Base-by-base conservation (phyloP, 1,139 yeast species). In the Geotrichum fermentans region DNA sequence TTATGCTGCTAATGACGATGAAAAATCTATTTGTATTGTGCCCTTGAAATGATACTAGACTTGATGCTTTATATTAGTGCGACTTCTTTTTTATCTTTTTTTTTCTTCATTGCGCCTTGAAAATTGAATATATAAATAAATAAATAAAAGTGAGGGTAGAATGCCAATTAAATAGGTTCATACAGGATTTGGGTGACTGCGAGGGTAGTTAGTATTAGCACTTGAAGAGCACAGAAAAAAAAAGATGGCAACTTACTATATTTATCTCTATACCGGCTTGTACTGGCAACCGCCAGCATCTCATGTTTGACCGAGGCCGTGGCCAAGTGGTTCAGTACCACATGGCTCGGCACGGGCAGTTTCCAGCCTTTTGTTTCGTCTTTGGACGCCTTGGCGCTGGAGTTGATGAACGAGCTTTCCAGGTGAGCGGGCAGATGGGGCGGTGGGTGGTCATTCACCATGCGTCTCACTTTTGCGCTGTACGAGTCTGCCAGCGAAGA, bases 341-440 rank as follows among this genome's bases (percentile, higher is more conserved):
- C 98, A 68, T 92, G 98, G 64, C 90, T 92, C 2, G 98, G 97
- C 48, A 89, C 85, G 13, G 94, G 87, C 57, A 88, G 71, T 6
- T 24, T 24, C 28, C 28, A 24, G 8, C 28, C 28, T 24, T 24
- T 24, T 33, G 94, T 95, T 55, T 70, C 72, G 54, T 72, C 76
- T 60, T 77, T 78, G 17, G 42, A 42, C 40, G 72, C 72, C 45
- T 69, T 71, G 45, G 79, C 76, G 62, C 79, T 82, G 57, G 90
- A 83, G 70, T 92, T 92, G 57, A 92, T 73, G 54, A 92, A 83
- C 40, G 92, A 97, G 59, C 89, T 86, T 65, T 92, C 96, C 55
- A 92, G 73, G 64, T 90, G 97, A 6, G 97, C 97, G 5, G 98
- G 98, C 38, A 92, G 73, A 64, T 85, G 95, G 2, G 98, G 98